phyloP scores from a whole-genome alignment of 2,329 filamentous ascomycete species.

The Arthrobotrys iridis region DNA sequence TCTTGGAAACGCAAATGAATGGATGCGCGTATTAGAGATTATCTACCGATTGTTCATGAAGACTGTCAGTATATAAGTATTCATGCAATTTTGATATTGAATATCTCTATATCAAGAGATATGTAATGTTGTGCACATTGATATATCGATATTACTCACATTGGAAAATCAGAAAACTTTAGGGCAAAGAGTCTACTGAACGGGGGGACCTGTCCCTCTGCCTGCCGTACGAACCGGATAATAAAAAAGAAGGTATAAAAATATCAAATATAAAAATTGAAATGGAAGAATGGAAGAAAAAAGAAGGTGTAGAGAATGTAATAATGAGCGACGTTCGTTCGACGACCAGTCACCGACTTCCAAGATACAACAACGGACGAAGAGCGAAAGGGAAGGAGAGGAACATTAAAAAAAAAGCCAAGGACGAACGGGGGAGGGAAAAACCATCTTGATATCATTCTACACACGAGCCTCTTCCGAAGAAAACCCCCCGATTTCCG shows the following conservation, averaged over 20 bases:
- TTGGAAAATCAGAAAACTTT: constrained; percentile 15
- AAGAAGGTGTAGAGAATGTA: constrained; percentile 19
- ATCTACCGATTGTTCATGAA: not conserved
- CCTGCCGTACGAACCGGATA: constrained; percentile 50
- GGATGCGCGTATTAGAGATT: constrained; percentile 17
- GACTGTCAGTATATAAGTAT: not conserved
- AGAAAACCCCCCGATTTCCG: constrained; percentile 2
- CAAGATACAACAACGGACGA: constrained; percentile 18
- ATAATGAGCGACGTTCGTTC: constrained; percentile 38
- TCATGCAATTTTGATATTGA: not conserved
- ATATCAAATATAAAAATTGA: not conserved
- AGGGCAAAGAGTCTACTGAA: constrained; percentile 33
- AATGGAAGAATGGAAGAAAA: not conserved
- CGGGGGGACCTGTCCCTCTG: constrained; percentile 51
- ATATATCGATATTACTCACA: constrained; percentile 16
- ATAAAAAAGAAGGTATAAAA: constrained; percentile 15
- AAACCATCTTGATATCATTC: constrained; percentile 39
- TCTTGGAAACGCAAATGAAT: not conserved
- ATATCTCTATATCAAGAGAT: not conserved
- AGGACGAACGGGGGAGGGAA: constrained; percentile 11
- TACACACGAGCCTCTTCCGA: not conserved
- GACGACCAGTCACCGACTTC: constrained; percentile 28
- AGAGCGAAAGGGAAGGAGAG: constrained; percentile 1
- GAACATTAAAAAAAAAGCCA: constrained; percentile 5
- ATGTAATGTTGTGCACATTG: not conserved